Conservation (phyloP, 164 flowering plant genomes). For the Tetracentron sinense region DNA sequence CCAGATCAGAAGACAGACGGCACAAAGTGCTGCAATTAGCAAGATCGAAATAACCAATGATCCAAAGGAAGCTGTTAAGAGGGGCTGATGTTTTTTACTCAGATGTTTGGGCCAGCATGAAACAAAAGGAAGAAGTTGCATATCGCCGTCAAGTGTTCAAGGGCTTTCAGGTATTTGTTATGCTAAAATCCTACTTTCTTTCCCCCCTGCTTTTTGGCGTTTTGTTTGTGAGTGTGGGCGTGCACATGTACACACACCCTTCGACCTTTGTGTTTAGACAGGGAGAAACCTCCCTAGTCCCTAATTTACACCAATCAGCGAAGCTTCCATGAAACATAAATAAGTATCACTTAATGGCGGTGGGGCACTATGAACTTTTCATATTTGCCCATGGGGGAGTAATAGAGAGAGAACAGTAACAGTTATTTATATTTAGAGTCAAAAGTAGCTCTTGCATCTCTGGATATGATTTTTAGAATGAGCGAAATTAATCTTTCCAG, state of each 20-base stretch:
- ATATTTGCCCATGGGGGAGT: neutral
- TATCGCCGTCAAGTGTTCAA: constrained; percentile 76
- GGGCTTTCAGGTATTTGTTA: constrained; percentile 80
- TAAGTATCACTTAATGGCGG: neutral
- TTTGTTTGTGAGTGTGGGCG: no score
- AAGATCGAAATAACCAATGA: constrained; percentile 85
- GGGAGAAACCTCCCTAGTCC: no score
- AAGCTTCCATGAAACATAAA: no score
- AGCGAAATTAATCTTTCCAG: no score
- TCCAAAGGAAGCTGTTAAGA: constrained; percentile 85
- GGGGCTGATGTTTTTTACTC: constrained; percentile 96
- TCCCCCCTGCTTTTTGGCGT: neutral
- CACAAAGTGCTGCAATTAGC: constrained; percentile 71
- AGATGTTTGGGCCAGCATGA: constrained; percentile 99
- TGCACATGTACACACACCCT: no score
- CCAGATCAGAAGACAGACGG: constrained; percentile 80
- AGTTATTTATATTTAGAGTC: no score
- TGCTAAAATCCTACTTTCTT: neutral
- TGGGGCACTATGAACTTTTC: neutral
- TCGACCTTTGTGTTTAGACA: no score
- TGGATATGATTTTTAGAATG: no score
- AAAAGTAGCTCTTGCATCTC: no score
- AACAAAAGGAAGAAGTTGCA: constrained; percentile 93
- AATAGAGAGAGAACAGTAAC: no score
- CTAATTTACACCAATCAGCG: no score